These are phyloP conservation scores for Aspergillus phoenicis DNA, from an alignment of 2,329 filamentous ascomycete species.

Conservation along the genomic window DNA sequence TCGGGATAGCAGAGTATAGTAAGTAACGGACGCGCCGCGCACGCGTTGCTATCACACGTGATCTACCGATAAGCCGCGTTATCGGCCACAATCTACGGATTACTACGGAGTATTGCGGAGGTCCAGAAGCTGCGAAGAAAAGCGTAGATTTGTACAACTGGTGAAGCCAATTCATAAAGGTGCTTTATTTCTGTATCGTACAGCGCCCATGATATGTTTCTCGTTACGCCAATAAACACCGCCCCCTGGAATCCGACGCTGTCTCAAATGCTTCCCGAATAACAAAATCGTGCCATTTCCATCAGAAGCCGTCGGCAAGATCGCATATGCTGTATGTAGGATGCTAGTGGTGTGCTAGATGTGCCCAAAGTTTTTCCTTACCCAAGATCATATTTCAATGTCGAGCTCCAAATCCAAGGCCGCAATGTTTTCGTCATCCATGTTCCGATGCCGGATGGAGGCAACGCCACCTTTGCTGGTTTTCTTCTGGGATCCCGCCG, in stretches of 20 bases:
- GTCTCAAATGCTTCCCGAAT: constrained; percentile 11
- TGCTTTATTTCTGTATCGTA: constrained; percentile 15
- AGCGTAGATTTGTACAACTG: background rate
- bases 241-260: constrained; percentile 15
- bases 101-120: background rate
- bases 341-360: background rate
- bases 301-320: background rate
- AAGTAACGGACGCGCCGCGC: constrained; percentile 16
- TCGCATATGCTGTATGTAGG: background rate
- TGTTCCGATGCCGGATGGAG: constrained; percentile 73
- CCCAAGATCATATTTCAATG: constrained; percentile 68
- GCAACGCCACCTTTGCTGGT: constrained; percentile 54
- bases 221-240: constrained; percentile 22
- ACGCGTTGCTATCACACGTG: constrained; percentile 25
- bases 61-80: constrained; percentile 4
- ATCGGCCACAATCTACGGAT: constrained; percentile 1
- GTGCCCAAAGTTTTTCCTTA: background rate
- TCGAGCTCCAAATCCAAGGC: constrained; percentile 89
- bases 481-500: constrained; percentile 35
- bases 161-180: background rate
- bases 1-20: no score
- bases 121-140: background rate
- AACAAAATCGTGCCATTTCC: constrained; percentile 1
- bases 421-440: constrained; percentile 92
- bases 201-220: constrained; percentile 8